Base-by-base conservation (phyloP, 257 asterid species). In the Petrea volubilis region DNA sequence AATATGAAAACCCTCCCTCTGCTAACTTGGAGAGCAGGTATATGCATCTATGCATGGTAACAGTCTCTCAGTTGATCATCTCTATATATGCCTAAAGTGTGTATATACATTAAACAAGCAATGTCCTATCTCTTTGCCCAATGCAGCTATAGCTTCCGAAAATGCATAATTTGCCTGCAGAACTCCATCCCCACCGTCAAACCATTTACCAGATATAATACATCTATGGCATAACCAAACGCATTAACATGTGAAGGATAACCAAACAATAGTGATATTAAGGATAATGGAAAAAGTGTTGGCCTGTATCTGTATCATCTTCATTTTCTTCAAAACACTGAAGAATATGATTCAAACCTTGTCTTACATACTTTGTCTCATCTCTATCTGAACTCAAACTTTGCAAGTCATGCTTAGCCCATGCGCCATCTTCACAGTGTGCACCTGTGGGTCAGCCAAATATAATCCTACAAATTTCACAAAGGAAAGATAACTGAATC, bases 341-440 rank as follows among this genome's bases (percentile, higher is more conserved):
- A 40, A 21, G 36, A 60, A 40, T 40, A 44, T 66, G 20, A 67
- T 60, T 36, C 70, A 69, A 80, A 87, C 81, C 96, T 82, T 79
- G 73, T 83, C 84, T 76, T 81, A 14, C 65, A 72, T 56, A 75
- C 78, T 67, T 77, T 31, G 36, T 71, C 64, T 73, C 86, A 60
- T 77, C 81, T 51, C 71, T 86, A 67, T 68, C 75, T 56, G 67
- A 81, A 70, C 66, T 50, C 40, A 72, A 62, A 63, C 62, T 51
- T 60, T 77, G 75, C 60, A 75, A 57, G 69, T 33, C 79, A 70
- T 29, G 29, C 68, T 43, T 40, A 64, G 66, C 46, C 79, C 46
- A 77, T 59, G 64, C 59, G 67, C 82, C 82, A 77, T 78, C 87
- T 61, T 77, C 82, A 68, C 44, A 63, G 67, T 46, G 62, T 81